A percentile compares a stretch with the other conserved stretches of the same genome.
Evolutionary conservation across 495 filamentous ascomycete genomes (phyloP).

Genomic region (Chaetomium cochliodes): DNA sequence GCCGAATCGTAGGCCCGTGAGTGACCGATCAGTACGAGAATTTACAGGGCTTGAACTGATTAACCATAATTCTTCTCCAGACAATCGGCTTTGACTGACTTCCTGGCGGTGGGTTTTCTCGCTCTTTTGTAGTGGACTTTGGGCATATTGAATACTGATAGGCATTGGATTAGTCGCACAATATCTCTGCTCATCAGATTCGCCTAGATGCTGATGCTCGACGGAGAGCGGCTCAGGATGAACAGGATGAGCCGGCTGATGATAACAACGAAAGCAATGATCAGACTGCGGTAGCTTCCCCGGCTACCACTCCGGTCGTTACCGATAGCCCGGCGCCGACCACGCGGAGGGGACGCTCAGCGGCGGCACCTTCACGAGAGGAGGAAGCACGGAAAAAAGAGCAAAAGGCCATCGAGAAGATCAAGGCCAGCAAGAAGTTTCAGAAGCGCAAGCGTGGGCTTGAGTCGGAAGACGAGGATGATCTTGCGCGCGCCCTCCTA

Average conservation of each 20-base stretch:
- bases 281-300: conserved; percentile 19
- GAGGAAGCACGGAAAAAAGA: conserved; percentile 62
- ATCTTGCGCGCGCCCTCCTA: conserved; percentile 55
- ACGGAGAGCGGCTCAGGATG: conserved; percentile 48
- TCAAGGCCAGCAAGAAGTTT: conserved; percentile 74
- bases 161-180: conserved; percentile 63
- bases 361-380: conserved; percentile 29
- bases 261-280: conserved; percentile 10
- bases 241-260: conserved; percentile 33
- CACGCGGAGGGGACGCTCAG: conserved; percentile 32
- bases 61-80: conserved; percentile 16
- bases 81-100: conserved; percentile 78
- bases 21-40: conserved; percentile 11
- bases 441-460: conserved; percentile 63
- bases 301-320: conserved; percentile 16
- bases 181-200: conserved; percentile 83
- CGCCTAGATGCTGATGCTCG: conserved; percentile 56
- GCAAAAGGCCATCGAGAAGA: conserved; percentile 64
- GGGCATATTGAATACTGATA: neutral
- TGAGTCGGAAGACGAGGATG: conserved; percentile 50
- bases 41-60: conserved; percentile 1
- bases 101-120: conserved; percentile 61
- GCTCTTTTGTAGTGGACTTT: neutral
- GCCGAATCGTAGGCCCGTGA: conserved; percentile 40
- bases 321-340: conserved; percentile 14